These are phyloP conservation scores for Leptodontidium sp. DNA, from an alignment of 2,329 filamentous ascomycete species.

Conservation along the genomic window DNA sequence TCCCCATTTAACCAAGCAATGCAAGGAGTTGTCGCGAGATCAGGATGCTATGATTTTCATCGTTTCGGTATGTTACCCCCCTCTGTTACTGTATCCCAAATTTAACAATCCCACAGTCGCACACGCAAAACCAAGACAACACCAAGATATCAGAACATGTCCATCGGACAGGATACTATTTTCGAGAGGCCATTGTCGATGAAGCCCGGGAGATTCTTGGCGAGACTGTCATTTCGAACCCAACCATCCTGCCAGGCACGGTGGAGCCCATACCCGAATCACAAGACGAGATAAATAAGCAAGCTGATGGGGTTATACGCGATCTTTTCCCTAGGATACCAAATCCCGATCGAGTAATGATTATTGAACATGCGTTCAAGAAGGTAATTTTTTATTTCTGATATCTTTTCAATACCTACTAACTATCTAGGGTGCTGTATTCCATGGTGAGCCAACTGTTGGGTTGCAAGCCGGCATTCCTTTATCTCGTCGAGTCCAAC, in stretches of 20 bases:
- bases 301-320: constrained; percentile 68
- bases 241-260: constrained; percentile 43
- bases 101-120: constrained; percentile 17
- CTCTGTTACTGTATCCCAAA: neutral
- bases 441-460: constrained; percentile 63
- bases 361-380: constrained; percentile 69
- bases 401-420: constrained; percentile 4
- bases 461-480: constrained; percentile 64
- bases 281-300: constrained; percentile 66
- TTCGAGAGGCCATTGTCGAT: constrained; percentile 66
- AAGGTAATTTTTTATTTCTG: constrained; percentile 55
- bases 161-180: constrained; percentile 67
- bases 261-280: constrained; percentile 67
- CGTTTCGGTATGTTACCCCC: constrained; percentile 62
- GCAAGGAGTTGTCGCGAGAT: constrained; percentile 71
- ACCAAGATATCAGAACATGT: constrained; percentile 55
- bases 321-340: constrained; percentile 73
- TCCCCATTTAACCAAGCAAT: constrained; percentile 64
- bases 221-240: constrained; percentile 42
- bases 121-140: constrained; percentile 40
- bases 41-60: constrained; percentile 71
- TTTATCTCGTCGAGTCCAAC: constrained; percentile 68
- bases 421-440: constrained; percentile 55
- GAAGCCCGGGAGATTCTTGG: constrained; percentile 54
- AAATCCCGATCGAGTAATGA: constrained; percentile 67